These are phyloP conservation scores for Limonium bicolor DNA, from an alignment of 148 eudicot species.

Conservation along the genomic window DNA sequence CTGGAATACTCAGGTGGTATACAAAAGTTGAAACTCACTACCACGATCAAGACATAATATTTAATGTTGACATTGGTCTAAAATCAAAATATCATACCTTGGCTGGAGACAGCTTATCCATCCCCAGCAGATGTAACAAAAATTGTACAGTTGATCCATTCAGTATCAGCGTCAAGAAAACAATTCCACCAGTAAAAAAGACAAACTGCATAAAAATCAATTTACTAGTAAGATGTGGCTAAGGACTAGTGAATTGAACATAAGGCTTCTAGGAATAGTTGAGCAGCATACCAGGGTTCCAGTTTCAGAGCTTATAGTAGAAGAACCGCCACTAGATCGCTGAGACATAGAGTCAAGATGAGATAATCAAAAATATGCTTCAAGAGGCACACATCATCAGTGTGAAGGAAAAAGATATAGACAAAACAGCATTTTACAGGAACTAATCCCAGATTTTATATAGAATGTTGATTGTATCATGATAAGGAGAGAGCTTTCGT, in stretches of 20 bases:
- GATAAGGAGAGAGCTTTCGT: no score
- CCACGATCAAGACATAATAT: no score
- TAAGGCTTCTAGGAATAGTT: not conserved
- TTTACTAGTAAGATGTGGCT: not conserved
- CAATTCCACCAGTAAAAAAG: slow-evolving; percentile 90
- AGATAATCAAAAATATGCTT: no score
- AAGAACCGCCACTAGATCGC: slow-evolving; percentile 54
- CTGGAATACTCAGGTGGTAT: no score
- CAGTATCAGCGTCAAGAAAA: slow-evolving; percentile 65
- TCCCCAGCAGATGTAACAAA: slow-evolving; percentile 35
- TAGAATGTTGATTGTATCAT: no score
- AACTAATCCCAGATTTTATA: no score
- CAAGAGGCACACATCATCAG: no score
- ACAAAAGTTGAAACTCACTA: no score
- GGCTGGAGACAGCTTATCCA: slow-evolving; percentile 62
- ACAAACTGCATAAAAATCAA: slow-evolving; percentile 60
- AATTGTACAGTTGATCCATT: slow-evolving; percentile 95
- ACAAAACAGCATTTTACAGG: no score
- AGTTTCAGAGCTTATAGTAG: slow-evolving; percentile 45
- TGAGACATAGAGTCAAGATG: slow-evolving; percentile 25
- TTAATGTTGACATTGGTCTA: no score
- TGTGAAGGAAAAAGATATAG: no score
- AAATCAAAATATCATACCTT: slow-evolving; percentile 34
- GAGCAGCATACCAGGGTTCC: slow-evolving; percentile 66
- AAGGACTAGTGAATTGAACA: no score